These are phyloP conservation scores for Austroboletus novae-zelandiae DNA, from an alignment of 1,284 basidiomycete genomes.

Conservation along the genomic window DNA sequence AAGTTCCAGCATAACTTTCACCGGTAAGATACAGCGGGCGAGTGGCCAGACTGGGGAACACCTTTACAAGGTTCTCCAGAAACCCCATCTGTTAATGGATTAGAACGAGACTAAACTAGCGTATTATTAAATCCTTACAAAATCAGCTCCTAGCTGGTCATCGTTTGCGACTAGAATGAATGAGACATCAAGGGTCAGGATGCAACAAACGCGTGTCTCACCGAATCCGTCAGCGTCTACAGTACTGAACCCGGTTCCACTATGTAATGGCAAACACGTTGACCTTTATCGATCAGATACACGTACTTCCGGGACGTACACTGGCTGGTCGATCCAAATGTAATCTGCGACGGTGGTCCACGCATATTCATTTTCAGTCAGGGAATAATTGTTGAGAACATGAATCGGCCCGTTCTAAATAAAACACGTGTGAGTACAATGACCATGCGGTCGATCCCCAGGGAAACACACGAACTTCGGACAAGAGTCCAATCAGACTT, in stretches of 20 bases:
- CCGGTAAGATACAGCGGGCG: conserved; percentile 64
- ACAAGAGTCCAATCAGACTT: conserved; percentile 59
- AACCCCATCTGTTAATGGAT: conserved; percentile 53
- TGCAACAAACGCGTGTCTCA: conserved; percentile 26
- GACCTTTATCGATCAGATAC: not conserved
- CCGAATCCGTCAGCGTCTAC: conserved; percentile 56
- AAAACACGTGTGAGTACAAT: not conserved
- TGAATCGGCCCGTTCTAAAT: conserved; percentile 65
- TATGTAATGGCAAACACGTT: conserved; percentile 18
- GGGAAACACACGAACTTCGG: conserved; percentile 46
- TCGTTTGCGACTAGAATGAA: conserved; percentile 53
- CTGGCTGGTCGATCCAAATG: conserved; percentile 71
- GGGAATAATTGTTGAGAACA: conserved; percentile 47
- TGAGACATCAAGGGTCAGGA: not conserved
- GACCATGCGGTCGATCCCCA: conserved; percentile 16
- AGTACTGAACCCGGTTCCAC: conserved; percentile 66
- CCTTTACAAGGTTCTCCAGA: conserved; percentile 59
- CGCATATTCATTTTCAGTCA: conserved; percentile 48
- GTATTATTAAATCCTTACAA: conserved; percentile 45
- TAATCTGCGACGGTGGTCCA: conserved; percentile 66
- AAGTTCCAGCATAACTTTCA: conserved; percentile 66
- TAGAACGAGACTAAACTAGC: not conserved
- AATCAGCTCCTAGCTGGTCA: conserved; percentile 65
- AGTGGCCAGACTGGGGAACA: conserved; percentile 60
- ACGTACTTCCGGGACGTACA: conserved; percentile 36